Base-by-base conservation (phyloP, 768 basidiomycete species). In the Leucogyrophana mollusca region DNA sequence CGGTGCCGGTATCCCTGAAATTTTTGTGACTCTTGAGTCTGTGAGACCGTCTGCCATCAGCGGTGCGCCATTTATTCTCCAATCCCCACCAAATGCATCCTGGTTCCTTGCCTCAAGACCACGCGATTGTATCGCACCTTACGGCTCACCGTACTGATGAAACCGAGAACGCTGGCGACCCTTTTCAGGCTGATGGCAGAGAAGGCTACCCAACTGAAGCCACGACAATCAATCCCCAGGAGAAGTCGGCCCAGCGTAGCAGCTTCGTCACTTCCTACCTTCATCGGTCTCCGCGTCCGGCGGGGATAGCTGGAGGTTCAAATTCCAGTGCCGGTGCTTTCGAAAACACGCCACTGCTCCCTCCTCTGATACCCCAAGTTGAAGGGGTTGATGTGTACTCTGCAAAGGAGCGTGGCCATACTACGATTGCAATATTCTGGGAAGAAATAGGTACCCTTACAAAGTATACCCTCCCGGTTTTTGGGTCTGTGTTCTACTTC, bases 381-480 rank as follows among this genome's bases (percentile, higher is more conserved):
- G 70, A 74, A 9, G 77, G 83, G 53, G 57, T 67, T 1, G 64
- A 69, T 11, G 74, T 42, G 24, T 21, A 33, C 13, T 20, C 34
- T 25, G 17, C 14, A 2, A 34, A 68, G 51, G 52, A 45, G 14
- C 65, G 67, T 23, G 54, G 63, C 11, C 62, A 62, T n/a, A 42
- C n/a, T 7, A 23, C 43, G 18, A 14, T 62, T 3, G 64, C 59
- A 36, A 56, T 67, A 58, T 72, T 78, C 49, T 73, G 72, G 67
- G 79, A 85, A 45, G 87, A 89, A 56, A 47, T 78, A 0, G 55
- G 65, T 1, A 82, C 82, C 20, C 70, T 90, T 9, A 47, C 74
- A 4, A 79, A 73, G 64, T 91, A 86, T 61, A 77, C 87, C 4
- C 57, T 87, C 17, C 88, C 88, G 8, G 83, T 90, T 25, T 85